Percentiles rank a stretch among this genome's conserved stretches.
These are phyloP conservation scores for Puccinia horiana DNA, from an alignment of 1,284 basidiomycete genomes.

Conservation along the genomic window DNA sequence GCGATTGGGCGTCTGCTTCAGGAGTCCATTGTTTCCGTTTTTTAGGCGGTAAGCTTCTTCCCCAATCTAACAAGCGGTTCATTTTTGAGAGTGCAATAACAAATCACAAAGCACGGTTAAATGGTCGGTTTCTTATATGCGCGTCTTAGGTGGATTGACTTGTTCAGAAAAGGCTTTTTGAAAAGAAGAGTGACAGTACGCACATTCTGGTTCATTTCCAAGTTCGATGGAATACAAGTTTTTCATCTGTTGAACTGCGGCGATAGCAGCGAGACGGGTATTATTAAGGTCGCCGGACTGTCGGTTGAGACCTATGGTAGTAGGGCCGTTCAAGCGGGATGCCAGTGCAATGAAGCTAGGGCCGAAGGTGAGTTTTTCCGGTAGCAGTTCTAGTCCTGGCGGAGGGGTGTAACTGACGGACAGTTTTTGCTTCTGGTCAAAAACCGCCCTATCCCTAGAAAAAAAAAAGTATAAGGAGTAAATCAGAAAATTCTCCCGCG, in stretches of 20 bases:
- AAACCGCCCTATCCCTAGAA: slow-evolving; percentile 8
- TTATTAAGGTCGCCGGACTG: slow-evolving; percentile 1
- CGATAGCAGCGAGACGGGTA: neutral
- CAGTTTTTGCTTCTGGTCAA: neutral
- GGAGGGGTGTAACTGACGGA: neutral
- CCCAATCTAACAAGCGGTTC: neutral
- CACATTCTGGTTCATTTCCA: slow-evolving; percentile 63
- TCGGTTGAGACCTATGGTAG: slow-evolving; percentile 27
- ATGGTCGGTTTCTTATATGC: neutral
- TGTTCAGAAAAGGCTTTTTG: neutral
- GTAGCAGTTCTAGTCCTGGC: neutral
- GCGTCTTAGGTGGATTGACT: too few species aligned
- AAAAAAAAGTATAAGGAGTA: neutral
- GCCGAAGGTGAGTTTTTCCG: slow-evolving; percentile 14
- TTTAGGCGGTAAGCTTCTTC: slow-evolving; percentile 47
- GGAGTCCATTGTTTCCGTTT: slow-evolving; percentile 58
- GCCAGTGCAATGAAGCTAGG: slow-evolving; percentile 15
- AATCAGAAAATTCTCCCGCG: too few species aligned
- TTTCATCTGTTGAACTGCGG: neutral
- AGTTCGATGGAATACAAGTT: slow-evolving; percentile 62
- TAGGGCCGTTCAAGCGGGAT: neutral
- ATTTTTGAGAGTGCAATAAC: neutral
- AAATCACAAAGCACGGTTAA: neutral
- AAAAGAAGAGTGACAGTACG: slow-evolving; percentile 32
- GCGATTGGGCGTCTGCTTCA: slow-evolving; percentile 58